Base-by-base conservation (phyloP, 106 monocot species). In the Dendrobium catenatum region DNA sequence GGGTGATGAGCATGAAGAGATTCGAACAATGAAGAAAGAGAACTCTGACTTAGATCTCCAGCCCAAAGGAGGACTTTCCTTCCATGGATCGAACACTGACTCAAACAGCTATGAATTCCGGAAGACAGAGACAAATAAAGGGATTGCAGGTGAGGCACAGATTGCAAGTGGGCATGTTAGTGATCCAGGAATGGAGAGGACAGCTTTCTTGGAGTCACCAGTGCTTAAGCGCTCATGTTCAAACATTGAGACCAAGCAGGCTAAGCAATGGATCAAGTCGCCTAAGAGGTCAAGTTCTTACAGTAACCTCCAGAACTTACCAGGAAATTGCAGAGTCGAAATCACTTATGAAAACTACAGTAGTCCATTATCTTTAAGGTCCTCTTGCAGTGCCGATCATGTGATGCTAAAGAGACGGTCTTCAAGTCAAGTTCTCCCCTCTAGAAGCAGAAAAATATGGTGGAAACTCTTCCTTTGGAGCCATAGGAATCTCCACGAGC, bases 381-480 rank as follows among this genome's bases (percentile, higher is more conserved):
- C 88, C 29, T 79, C 86, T 3, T 85, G 81, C 75, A 94, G 93
- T 27, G 96, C 96, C 0, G 96, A 94, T 70, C 79, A 64, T 51
- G 86, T 92, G 10, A 92, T 94, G 87, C 80, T 94, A 42, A 96
- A 92, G 85, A 96, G 89, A 80, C 83, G 86, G 67, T 92, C 93
- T 6, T 91, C 89, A 2, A 94, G 93, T 33, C 93, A 96, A 75
- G 90, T 97, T 75, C 90, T 97, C 29, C 94, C 94, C 17, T 97
- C 97, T 2, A 84, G 88, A 73, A 94, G 97, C 85, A 26, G 94
- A 66, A 96, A 90, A 77, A 84, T 96, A 2, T 96, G 94, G 96
- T 92, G 96, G 96, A 88, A 89, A 83, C 88, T 96, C 61, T 92
- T 94, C 72, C 82, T 96, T 15, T 91, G 91, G 93, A 96, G 93